phyloP scores from a whole-genome alignment of 2,329 filamentous ascomycete species.

The Fusarium nelsonii region DNA sequence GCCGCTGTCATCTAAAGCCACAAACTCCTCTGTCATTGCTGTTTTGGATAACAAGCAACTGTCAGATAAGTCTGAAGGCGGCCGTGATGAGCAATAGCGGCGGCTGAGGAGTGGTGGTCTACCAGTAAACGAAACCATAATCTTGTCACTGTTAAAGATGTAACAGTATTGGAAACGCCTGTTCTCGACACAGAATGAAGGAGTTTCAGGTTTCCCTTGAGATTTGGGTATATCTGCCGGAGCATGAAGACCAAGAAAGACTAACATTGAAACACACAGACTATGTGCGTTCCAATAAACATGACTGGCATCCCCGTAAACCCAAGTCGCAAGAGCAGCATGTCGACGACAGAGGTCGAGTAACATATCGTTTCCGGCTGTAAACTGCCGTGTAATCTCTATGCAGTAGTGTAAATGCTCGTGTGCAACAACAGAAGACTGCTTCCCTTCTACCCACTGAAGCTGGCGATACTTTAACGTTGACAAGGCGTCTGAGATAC shows the following conservation, averaged over 20 bases:
- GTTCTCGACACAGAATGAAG: slow-evolving; percentile 53
- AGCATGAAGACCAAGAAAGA: slow-evolving; percentile 54
- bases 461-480: slow-evolving; percentile 23
- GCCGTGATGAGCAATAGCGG: slow-evolving; percentile 65
- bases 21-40: slow-evolving; percentile 33
- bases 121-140: slow-evolving; percentile 64
- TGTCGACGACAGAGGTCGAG: slow-evolving; percentile 54
- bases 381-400: slow-evolving; percentile 47
- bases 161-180: slow-evolving; percentile 51
- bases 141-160: slow-evolving; percentile 63
- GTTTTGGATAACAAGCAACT: slow-evolving; percentile 61
- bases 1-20: slow-evolving; percentile 60
- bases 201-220: slow-evolving; percentile 3
- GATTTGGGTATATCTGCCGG: slow-evolving; percentile 27
- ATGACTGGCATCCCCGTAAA: slow-evolving; percentile 56
- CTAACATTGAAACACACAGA: slow-evolving; percentile 53
- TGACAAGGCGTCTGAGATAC: slow-evolving; percentile 30
- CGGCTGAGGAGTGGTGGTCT: slow-evolving; percentile 66
- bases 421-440: slow-evolving; percentile 5
- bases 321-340: slow-evolving; percentile 52
- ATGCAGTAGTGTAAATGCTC: slow-evolving; percentile 50
- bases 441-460: slow-evolving; percentile 12
- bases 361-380: slow-evolving; percentile 54
- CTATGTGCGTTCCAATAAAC: slow-evolving; percentile 56
- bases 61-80: slow-evolving; percentile 67